Percentiles rank a stretch among this genome's conserved stretches.
Conservation (phyloP, 768 basidiomycete species). For the Exidia glandulosa region DNA sequence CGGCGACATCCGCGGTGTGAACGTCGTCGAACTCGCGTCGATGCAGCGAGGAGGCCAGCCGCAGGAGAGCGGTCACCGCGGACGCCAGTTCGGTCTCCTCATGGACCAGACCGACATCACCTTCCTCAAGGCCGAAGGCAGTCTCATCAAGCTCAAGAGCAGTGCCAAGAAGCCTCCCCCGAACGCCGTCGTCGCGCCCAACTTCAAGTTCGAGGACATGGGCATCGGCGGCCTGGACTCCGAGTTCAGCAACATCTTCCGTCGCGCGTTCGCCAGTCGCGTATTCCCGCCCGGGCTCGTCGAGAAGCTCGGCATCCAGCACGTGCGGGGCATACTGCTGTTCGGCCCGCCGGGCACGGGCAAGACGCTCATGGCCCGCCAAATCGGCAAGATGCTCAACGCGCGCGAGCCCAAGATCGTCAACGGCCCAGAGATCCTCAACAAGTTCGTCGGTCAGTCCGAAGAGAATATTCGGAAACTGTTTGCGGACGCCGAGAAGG, state of each 20-base stretch:
- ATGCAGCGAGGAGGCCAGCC: conserved; percentile 37
- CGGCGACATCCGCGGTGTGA: conserved; percentile 50
- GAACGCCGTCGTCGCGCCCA: conserved; percentile 91
- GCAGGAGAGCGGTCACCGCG: conserved; percentile 12
- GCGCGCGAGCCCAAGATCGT: conserved; percentile 96
- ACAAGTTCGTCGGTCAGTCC: conserved; percentile 92
- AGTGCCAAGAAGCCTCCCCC: conserved; percentile 87
- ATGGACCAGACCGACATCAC: conserved; percentile 91
- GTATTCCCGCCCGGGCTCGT: conserved; percentile 95
- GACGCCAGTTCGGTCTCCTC: conserved; percentile 48
- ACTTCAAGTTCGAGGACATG: conserved; percentile 99
- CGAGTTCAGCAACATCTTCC: conserved; percentile 94
- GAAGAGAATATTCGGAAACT: conserved; percentile 98
- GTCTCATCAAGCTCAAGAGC: conserved; percentile 81
- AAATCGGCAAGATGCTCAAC: conserved; percentile 99
- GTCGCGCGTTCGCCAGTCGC: conserved; percentile 93
- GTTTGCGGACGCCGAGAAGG: conserved; percentile 96
- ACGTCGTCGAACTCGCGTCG: conserved; percentile 48
- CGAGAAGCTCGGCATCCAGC: conserved; percentile 95
- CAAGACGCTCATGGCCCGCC: conserved; percentile 94
- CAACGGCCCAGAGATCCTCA: conserved; percentile 95
- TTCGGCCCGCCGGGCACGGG: conserved; percentile 97
- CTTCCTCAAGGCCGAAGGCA: conserved; percentile 73
- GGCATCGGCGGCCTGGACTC: conserved; percentile 95
- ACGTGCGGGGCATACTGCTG: conserved; percentile 94